Base-by-base conservation (phyloP, 129 eudicot species). In the Flaveria trinervia region DNA sequence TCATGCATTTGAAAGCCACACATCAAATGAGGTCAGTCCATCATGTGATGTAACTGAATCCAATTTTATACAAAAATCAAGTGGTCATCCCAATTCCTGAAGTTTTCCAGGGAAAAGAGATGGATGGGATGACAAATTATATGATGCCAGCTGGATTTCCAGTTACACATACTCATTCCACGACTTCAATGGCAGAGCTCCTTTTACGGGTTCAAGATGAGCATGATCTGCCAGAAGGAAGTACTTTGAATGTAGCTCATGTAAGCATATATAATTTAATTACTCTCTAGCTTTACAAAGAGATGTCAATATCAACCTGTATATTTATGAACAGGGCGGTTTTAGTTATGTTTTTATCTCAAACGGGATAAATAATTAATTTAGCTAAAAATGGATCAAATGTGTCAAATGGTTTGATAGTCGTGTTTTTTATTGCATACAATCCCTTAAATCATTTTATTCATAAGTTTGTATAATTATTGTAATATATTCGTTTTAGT, bases 101-200 rank as follows among this genome's bases (percentile, higher is more conserved):
- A 79, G 66, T 73, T 77, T 74, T 64, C 48, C 81, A 83, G 78
- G 84, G 72, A 68, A 76, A 75, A 43, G 86, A 82, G 49, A 30
- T 65, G 49, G 74, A 83, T 66, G 83, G 86, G 75, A 65, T 74
- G 56, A 74, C 71, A 72, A 69, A 39, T 23, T 18, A 69, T 70
- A 48, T 15, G 22, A 59, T 77, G 68, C 70, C 83, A 26, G 78
- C 78, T 70, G 86, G 83, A 71, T 68, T 51, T 52, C 75, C 72
- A 14, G 65, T 59, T 57, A 33, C 51, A 44, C 81, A 66, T 73
- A 73, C 77, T 26, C 23, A 28, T 64, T 39, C 71, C 52, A 70
- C 65, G 48, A 76, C 83, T 64, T 88, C 96, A 69, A 79, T 88
- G 88, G 87, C 87, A 60, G 94, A 84, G 76, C 80, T 86, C 82